A percentile compares a stretch with the other conserved stretches of the same genome.
phyloP scores from a whole-genome alignment of 495 filamentous ascomycete species.

The Tuber magnatum region DNA sequence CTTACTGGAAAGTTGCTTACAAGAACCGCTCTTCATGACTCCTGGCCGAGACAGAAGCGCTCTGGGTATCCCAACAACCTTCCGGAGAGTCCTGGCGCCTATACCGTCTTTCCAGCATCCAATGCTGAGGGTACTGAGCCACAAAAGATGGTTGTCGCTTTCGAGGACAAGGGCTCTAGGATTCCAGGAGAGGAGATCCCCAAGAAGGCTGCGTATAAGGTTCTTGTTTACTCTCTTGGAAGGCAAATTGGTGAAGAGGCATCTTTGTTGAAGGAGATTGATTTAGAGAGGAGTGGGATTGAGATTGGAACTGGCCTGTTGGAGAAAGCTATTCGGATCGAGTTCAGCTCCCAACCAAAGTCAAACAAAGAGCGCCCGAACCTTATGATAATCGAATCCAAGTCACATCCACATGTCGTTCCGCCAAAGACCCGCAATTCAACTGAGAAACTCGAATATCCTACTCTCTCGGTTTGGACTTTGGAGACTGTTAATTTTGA shows the following conservation, averaged over 20 bases:
- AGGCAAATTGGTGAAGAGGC: slow-evolving; percentile 28
- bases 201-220: slow-evolving; percentile 33
- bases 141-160: slow-evolving; percentile 36
- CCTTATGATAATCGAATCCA: slow-evolving; percentile 35
- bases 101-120: slow-evolving; percentile 30
- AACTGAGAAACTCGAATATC: slow-evolving; percentile 30
- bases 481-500: slow-evolving; percentile 37
- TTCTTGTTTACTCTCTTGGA: slow-evolving; percentile 26
- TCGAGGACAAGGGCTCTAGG: slow-evolving; percentile 29
- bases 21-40: slow-evolving; percentile 31
- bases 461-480: slow-evolving; percentile 36
- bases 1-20: slow-evolving; percentile 32
- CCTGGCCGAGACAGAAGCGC: slow-evolving; percentile 33
- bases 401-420: slow-evolving; percentile 34
- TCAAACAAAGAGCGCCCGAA: slow-evolving; percentile 30
- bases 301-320: slow-evolving; percentile 23
- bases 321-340: slow-evolving; percentile 34
- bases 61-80: slow-evolving; percentile 29
- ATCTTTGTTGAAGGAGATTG: slow-evolving; percentile 33
- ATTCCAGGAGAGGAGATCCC: slow-evolving; percentile 31
- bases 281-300: slow-evolving; percentile 35
- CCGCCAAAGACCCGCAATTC: slow-evolving; percentile 29
- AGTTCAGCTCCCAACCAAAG: slow-evolving; percentile 28
- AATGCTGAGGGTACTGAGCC: slow-evolving; percentile 21
- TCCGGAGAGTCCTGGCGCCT: slow-evolving; percentile 29